Evolutionary conservation across 441 rosid species (phyloP), one percentile per base, ranked within the genome.

Genomic region (Mallotus repandus): DNA sequence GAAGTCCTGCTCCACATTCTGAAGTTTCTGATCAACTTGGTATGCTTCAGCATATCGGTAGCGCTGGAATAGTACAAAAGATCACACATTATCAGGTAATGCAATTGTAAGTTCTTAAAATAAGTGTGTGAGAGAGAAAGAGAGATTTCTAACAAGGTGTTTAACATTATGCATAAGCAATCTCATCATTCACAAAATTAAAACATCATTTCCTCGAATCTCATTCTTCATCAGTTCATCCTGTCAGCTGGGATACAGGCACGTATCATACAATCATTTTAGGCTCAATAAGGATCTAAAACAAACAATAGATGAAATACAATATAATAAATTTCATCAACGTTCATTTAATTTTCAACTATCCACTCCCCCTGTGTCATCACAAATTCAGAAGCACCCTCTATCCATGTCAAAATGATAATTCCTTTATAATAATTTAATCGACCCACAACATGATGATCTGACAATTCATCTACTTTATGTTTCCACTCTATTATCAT

Each of bases 1-100:
- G 63, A 86, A 91, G 55, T 84, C 84, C 81, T 86, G 82, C 86
- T 90, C 99, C 76, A 83, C 58, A 52, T 68, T 83, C 81, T 87
- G 87, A 81, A 95, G 95, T 72, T 78, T 85, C 67, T 72, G 80
- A 84, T 91, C 85, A 56, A 91, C 89, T 78, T 85, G 91, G 83
- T 83, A 89, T 75, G 99, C 98, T 83, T 93, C 90, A 54, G 86
- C 83, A 82, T 93, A 95, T 74, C 94, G 86, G 83, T 84, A 88
- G 45, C 99, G 93, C 99, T 95, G 88, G 79, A 85, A 73, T 53
- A 49, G 65, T 53, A 52, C 85, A 68, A 67, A 29, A 72, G 58
- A 72, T 25, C 41, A 78, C 73, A 77, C 80, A 70, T 71, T 76
- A 77, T 41, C 72, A 35, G 48, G 54, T 50, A 56, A 73, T 52